These are phyloP conservation scores for Yamadazyma philogaea DNA, from an alignment of 805 yeast genomes.

Conservation along the genomic window DNA sequence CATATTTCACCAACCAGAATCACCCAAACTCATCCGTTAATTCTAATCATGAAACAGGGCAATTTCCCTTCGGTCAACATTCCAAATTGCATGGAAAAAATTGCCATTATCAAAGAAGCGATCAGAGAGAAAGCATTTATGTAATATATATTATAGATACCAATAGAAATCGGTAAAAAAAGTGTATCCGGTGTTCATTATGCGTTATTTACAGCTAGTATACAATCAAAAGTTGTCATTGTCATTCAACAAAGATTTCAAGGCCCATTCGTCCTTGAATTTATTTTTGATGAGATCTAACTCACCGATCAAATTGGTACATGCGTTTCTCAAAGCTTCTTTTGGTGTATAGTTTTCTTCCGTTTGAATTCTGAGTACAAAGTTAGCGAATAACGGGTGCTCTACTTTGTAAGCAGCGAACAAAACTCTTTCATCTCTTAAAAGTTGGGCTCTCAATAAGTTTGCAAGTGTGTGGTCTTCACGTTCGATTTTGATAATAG, in stretches of 20 bases:
- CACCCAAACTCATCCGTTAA: slow-evolving; percentile 63
- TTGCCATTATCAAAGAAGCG: slow-evolving; percentile 59
- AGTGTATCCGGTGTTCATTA: background rate
- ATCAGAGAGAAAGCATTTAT: slow-evolving; percentile 37
- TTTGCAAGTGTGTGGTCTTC: slow-evolving; percentile 98
- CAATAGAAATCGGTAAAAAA: slow-evolving; percentile 3
- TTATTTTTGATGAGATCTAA: slow-evolving; percentile 69
- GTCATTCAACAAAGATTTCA: slow-evolving; percentile 65
- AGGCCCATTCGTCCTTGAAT: slow-evolving; percentile 90
- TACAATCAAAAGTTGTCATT: slow-evolving; percentile 14
- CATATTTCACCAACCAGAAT: slow-evolving; percentile 77
- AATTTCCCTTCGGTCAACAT: slow-evolving; percentile 38
- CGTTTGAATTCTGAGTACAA: slow-evolving; percentile 90
- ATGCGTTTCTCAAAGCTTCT: slow-evolving; percentile 87
- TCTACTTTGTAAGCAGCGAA: slow-evolving; percentile 98
- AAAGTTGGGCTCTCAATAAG: slow-evolving; percentile 77
- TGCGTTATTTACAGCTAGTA: slow-evolving; percentile 6
- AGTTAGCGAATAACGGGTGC: slow-evolving; percentile 95
- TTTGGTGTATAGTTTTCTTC: slow-evolving; percentile 92
- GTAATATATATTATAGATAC: slow-evolving; percentile 11
- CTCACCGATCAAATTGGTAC: slow-evolving; percentile 77
- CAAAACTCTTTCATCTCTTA: slow-evolving; percentile 82
- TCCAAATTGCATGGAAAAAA: slow-evolving; percentile 42
- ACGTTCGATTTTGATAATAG: slow-evolving; percentile 87
- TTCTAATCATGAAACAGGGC: slow-evolving; percentile 40